Base-by-base conservation (phyloP, 2,329 filamentous ascomycete species). In the Penicillium sp. region DNA sequence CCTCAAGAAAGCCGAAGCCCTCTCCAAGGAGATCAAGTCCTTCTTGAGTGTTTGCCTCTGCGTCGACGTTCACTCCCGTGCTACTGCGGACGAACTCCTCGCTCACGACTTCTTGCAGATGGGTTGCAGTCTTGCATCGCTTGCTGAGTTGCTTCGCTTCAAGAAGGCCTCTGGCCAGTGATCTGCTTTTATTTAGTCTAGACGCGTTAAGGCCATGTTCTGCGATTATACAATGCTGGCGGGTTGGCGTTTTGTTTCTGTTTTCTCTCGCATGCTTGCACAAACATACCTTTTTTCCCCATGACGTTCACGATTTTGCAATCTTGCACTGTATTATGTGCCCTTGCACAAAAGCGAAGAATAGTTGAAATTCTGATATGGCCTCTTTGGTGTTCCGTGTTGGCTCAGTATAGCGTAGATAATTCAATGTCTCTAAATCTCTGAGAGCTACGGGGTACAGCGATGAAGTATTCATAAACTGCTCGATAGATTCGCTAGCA, bases 1-100 rank as follows among this genome's bases (percentile, higher is more conserved):
- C 54, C 83, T 99, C 60, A 99, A 99, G 88, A 96, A 97, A 78
- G 93, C 94, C 1, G 93, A 99, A 78, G 96, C 96, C 79, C 84
- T 97, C 56, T 95, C 90, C 78, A 97, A 96, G 80, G 94, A 97
- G 77, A 85, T 99, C 64, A 97, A 97, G 81, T 90, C 90, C 21
- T 99, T 99, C 84, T 76, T 99, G 69, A 94, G 90, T 24, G 92
- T 97, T 59, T 99, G 94, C 75, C 82, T 99, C 44, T 97, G 94
- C 67, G 94, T 99, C 44, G 93, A 97, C 67, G 92, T 99, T 67
- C 92, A 93, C 80, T 93, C 89, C 71, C 86, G 94, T 71, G 94
- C 94, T 11, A 96, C 91, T 24, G 92, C 94, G 0, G 85, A 90
- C 57, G 94, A 99, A 76, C 81, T 99, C 46, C 79, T 97, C 57